Evolutionary conservation across 2,329 filamentous ascomycete genomes (phyloP).

Genomic region (Neurospora sp.): DNA sequence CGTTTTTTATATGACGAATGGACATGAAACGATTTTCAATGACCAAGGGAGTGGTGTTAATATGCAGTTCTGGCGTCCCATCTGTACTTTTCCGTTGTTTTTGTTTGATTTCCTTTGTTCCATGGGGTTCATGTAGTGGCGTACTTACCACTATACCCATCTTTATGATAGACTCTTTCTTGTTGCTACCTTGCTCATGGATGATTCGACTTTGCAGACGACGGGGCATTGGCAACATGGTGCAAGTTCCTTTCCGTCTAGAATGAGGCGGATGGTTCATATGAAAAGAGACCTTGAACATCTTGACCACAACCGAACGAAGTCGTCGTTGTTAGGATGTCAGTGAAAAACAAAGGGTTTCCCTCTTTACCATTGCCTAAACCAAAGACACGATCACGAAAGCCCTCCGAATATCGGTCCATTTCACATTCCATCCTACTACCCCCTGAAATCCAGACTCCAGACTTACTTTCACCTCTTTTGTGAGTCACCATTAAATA

Average conservation of each 20-base stretch:
- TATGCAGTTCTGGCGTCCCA: background rate
- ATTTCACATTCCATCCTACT: background rate
- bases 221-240: background rate
- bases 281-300: background rate
- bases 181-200: background rate
- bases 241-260: background rate
- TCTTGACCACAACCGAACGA: background rate
- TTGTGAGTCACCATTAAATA: background rate
- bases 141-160: background rate
- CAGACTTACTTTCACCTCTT: background rate
- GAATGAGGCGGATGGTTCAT: background rate
- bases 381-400: background rate
- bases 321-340: background rate
- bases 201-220: background rate
- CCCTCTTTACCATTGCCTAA: background rate
- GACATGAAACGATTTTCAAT: background rate
- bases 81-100: background rate
- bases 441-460: background rate
- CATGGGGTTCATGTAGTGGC: background rate
- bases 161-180: background rate
- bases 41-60: background rate
- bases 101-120: background rate
- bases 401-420: background rate
- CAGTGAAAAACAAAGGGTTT: background rate
- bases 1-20: background rate